phyloP scores from a whole-genome alignment of 192 early-diverging fungal species.

The Funneliformis geosporum region DNA sequence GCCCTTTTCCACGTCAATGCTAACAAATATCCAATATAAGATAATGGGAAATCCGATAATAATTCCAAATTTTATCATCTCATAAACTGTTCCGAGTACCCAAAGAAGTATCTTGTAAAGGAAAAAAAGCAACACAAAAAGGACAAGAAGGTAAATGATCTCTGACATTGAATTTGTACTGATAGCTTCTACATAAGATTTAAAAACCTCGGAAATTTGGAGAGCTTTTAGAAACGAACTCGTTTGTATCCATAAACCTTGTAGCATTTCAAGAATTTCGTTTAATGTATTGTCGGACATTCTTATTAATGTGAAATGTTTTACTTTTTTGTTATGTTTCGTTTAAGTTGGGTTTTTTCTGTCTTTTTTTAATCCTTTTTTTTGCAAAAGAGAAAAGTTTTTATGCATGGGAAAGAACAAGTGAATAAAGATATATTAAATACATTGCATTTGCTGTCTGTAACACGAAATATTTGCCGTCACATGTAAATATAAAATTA shows the following conservation, averaged over 20 bases:
- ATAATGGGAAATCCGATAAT: background rate
- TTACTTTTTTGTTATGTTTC: too few relatives aligned
- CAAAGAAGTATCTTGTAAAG: constrained; percentile 3
- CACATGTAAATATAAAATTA: too few relatives aligned
- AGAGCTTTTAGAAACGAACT: background rate
- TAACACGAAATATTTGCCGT: too few relatives aligned
- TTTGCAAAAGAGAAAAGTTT: too few relatives aligned
- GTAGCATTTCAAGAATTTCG: background rate
- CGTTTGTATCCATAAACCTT: constrained; percentile 1
- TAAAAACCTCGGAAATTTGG: background rate
- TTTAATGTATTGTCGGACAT: background rate
- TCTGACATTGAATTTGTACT: constrained; percentile 1
- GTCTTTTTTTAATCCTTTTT: too few relatives aligned
- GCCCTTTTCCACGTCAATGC: constrained; percentile 20
- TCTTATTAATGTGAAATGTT: background rate
- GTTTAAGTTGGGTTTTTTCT: too few relatives aligned
- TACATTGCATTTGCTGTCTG: too few relatives aligned
- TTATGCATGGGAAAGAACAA: too few relatives aligned
- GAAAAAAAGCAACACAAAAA: constrained; percentile 16
- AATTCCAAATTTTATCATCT: constrained; percentile 20
- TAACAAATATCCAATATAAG: constrained; percentile 27
- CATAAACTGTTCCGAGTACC: constrained; percentile 4
- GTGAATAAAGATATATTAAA: too few relatives aligned
- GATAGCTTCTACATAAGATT: background rate
- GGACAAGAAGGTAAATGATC: background rate